Base-by-base conservation (phyloP, 225 moss, liverwort and hornwort genomes). In the Sphagnum tenellum region DNA sequence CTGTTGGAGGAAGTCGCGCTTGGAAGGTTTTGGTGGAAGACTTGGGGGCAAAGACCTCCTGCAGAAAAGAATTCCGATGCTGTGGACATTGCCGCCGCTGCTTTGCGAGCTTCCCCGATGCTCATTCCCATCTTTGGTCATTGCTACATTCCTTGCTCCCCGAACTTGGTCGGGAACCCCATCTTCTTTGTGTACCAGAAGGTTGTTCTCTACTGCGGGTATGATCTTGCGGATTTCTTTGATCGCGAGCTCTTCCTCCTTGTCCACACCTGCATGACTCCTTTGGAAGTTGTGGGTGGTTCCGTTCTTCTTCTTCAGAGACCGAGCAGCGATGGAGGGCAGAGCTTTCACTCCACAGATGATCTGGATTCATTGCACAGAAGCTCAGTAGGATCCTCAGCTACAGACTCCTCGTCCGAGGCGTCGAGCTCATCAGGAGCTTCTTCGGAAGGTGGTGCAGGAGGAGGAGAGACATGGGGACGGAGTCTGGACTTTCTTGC, bases 141-240 rank as follows among this genome's bases (percentile, higher is more conserved):
- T 79, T 95, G 94, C 76, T 95, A 91, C 69, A 84, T 95, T 55
- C 86, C 94, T 3, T 77, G 86, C 8, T 71, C 86, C 44, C 94
- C 94, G 6, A 88, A 78, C 68, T 79, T 91, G 9, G 91, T 89
- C 4, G 94, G 94, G 11, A 95, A 95, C 69, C 94, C 94, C 7
- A 77, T 95, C 12, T 88, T 89, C 69, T 95, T 91, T 50, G 85
- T 91, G 44, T 84, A 88, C 67, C 91, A 81, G 67, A 91, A 81
- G 63, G 87, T 84, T 44, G 84, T 86, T 3, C 75, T 95, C 56
- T 75, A 89, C 55, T 89, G 86, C 67, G 94, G 94, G 55, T 84
- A 88, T 56, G 94, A 95, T 61, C 79, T 95, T 10, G 94, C 94
- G 49, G 91, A 95, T 61, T 95, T 91, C 70, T 91, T 91, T 62